Percentiles rank a stretch among this genome's conserved stretches.
phyloP scores from a whole-genome alignment of 2,329 filamentous ascomycete genomes.

The Penicillium olsonii region DNA sequence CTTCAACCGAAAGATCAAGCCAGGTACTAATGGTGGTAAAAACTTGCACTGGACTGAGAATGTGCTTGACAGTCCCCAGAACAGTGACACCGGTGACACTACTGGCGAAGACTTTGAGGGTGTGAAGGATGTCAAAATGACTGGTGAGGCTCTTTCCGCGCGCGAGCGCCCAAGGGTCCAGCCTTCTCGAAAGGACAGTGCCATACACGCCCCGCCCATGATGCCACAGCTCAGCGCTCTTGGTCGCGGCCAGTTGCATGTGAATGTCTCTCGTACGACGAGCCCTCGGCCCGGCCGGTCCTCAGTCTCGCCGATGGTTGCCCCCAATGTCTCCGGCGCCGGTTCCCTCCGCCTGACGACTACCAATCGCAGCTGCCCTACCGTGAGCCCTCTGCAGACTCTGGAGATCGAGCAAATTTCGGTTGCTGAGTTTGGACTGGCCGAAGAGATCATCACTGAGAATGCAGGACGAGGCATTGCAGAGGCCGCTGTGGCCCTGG shows the following conservation, averaged over 20 bases:
- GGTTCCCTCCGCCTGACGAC: conserved; percentile 54
- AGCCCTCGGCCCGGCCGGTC: conserved; percentile 44
- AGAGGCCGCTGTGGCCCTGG: conserved; percentile 70
- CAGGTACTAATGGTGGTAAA: conserved; percentile 76
- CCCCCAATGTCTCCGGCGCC: conserved; percentile 37
- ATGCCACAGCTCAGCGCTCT: conserved; percentile 38
- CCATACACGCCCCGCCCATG: conserved; percentile 39
- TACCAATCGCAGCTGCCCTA: conserved; percentile 58
- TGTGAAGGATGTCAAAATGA: conserved; percentile 43
- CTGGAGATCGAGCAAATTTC: conserved; percentile 90
- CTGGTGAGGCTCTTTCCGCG: conserved; percentile 50
- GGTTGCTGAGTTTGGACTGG: conserved; percentile 80
- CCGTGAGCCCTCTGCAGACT: conserved; percentile 74
- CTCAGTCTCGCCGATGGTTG: conserved; percentile 46
- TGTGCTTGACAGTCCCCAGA: conserved; percentile 72
- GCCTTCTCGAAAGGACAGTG: conserved; percentile 47
- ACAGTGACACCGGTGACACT: conserved; percentile 75
- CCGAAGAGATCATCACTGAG: conserved; percentile 87
- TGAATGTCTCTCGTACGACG: conserved; percentile 37
- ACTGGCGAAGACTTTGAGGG: conserved; percentile 61
- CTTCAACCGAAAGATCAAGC: conserved; percentile 71
- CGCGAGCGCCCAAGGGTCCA: conserved; percentile 43
- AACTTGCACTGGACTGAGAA: conserved; percentile 92
- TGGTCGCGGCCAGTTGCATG: conserved; percentile 34
- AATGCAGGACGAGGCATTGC: conserved; percentile 88